A percentile compares a stretch with the other conserved stretches of the same genome.
These are phyloP conservation scores for Comarum palustre DNA, from an alignment of 306 rosid species.

Conservation along the genomic window DNA sequence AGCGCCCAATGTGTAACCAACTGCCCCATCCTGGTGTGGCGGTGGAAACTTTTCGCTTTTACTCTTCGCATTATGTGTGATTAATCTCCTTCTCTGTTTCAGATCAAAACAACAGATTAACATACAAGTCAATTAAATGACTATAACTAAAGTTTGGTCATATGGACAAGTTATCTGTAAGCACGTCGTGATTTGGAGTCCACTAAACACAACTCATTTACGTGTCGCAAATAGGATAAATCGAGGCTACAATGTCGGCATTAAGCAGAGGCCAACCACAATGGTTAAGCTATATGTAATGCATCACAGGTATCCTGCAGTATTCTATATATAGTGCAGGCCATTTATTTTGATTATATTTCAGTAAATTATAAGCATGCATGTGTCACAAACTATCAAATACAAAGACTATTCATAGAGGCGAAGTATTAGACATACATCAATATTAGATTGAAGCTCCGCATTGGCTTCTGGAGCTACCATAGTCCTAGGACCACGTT, in stretches of 20 bases:
- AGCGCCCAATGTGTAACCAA: constrained; percentile 73
- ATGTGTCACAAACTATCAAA: constrained; percentile 12
- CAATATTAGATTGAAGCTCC: constrained; percentile 79
- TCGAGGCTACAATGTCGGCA: background rate
- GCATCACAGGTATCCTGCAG: background rate
- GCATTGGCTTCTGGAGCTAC: constrained; percentile 94
- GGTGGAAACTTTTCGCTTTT: constrained; percentile 98
- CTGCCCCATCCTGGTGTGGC: constrained; percentile 86
- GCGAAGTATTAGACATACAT: constrained; percentile 49
- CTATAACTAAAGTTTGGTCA: background rate
- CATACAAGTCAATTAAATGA: background rate
- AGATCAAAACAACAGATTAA: constrained; percentile 24
- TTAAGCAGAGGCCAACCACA: background rate
- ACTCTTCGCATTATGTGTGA: constrained; percentile 88
- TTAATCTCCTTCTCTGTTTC: constrained; percentile 78
- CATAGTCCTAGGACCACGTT: constrained; percentile 54
- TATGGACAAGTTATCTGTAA: background rate
- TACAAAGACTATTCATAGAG: constrained; percentile 11
- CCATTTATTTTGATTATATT: constrained; percentile 12
- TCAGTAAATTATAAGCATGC: constrained; percentile 18
- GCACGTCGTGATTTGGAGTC: background rate
- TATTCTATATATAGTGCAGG: background rate
- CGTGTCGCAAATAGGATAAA: background rate
- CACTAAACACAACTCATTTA: background rate
- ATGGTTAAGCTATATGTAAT: background rate